Conservation (phyloP, 2,329 filamentous ascomycete species). For the Colletotrichum sp. region DNA sequence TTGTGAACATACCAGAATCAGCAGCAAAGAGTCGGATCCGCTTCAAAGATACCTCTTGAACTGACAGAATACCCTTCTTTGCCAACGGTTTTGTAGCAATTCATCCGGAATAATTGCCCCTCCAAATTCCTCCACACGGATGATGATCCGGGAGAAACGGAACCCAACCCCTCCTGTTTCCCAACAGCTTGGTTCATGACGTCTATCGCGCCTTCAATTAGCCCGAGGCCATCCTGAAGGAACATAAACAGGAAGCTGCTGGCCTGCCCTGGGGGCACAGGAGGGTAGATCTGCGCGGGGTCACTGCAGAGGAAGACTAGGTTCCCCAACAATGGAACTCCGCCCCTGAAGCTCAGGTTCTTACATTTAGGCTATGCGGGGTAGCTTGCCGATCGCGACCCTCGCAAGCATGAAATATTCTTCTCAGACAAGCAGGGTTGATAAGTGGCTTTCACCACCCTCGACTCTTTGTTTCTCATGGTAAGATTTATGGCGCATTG, state of each 20-base stretch:
- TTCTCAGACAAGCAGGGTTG: no score
- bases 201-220: background rate
- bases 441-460: no score
- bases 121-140: conserved; percentile 9
- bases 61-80: no score
- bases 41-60: background rate
- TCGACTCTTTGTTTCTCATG: no score
- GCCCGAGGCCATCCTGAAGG: background rate
- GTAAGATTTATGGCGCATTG: no score
- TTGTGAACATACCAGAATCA: background rate
- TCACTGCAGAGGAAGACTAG: background rate
- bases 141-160: background rate
- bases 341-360: conserved; percentile 1
- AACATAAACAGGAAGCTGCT: background rate
- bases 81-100: background rate
- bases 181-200: background rate
- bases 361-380: conserved; percentile 1
- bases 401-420: background rate
- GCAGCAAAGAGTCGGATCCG: background rate
- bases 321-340: background rate
- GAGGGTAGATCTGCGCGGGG: background rate
- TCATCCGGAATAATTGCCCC: conserved; percentile 2
- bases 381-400: background rate
- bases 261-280: background rate
- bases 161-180: background rate